phyloP scores from a whole-genome alignment of 2,329 filamentous ascomycete genomes.

The Xylariaceae sp. region DNA sequence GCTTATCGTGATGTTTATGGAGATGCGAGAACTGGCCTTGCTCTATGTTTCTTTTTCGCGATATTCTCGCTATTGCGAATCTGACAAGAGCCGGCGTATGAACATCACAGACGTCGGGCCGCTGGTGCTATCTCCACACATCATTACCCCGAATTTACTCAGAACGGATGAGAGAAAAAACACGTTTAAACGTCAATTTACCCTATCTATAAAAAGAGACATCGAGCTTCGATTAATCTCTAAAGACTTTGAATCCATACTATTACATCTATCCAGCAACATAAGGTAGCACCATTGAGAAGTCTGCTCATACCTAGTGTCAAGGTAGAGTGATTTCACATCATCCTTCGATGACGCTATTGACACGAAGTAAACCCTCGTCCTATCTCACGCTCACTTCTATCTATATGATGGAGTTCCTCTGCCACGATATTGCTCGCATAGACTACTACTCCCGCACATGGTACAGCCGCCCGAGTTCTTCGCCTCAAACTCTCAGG shows the following conservation, averaged over 20 bases:
- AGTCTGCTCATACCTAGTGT: background rate
- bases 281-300: background rate
- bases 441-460: background rate
- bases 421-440: background rate
- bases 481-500: constrained; percentile 15
- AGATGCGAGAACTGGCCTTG: no score
- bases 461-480: background rate
- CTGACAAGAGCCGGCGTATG: no score
- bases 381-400: background rate
- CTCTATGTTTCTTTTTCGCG: background rate
- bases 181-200: no score
- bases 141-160: no score
- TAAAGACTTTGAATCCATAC: no score
- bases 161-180: no score
- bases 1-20: no score
- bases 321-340: background rate
- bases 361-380: background rate
- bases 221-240: no score
- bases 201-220: no score
- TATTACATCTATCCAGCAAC: background rate
- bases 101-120: no score
- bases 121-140: no score
- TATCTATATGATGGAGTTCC: background rate
- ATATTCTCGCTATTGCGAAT: background rate
- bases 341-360: background rate